These are phyloP conservation scores for Albugo candida DNA, from an alignment of 352 stramenopile species.

Conservation along the genomic window DNA sequence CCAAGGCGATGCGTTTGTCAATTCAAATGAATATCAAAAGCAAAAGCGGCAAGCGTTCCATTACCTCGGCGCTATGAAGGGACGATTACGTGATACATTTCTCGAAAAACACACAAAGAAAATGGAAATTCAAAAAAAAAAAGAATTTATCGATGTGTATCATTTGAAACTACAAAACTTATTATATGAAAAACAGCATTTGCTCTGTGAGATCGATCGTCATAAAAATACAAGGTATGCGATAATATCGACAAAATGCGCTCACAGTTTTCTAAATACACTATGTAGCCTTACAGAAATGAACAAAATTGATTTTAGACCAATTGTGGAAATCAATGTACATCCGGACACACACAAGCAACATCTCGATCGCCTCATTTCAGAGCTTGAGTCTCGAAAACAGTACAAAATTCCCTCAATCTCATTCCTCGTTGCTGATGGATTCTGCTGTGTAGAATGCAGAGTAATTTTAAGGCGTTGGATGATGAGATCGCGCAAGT, in stretches of 20 bases:
- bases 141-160: constrained; percentile 47
- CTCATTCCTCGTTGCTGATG: background rate
- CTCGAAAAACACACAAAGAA: constrained; percentile 41
- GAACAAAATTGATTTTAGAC: constrained; percentile 55
- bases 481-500: constrained; percentile 39
- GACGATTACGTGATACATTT: constrained; percentile 39
- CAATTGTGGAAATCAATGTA: constrained; percentile 27
- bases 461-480: constrained; percentile 32
- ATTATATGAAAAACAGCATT: constrained; percentile 68
- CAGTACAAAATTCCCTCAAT: constrained; percentile 11
- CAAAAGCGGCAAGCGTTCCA: constrained; percentile 35
- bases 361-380: constrained; percentile 45
- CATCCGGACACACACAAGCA: constrained; percentile 28
- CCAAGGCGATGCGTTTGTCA: background rate
- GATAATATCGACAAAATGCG: background rate
- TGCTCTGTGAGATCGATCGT: constrained; percentile 54
- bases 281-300: constrained; percentile 39
- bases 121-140: constrained; percentile 43
- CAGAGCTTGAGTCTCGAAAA: constrained; percentile 41
- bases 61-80: constrained; percentile 34
- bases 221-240: constrained; percentile 34
- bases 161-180: constrained; percentile 67
- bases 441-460: constrained; percentile 15
- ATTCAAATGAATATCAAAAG: background rate
- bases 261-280: background rate